Percentiles rank a stretch among this genome's conserved stretches.
These are phyloP conservation scores for Trichoderma citrinoviride DNA, from an alignment of 2,329 filamentous ascomycete genomes.

Conservation along the genomic window DNA sequence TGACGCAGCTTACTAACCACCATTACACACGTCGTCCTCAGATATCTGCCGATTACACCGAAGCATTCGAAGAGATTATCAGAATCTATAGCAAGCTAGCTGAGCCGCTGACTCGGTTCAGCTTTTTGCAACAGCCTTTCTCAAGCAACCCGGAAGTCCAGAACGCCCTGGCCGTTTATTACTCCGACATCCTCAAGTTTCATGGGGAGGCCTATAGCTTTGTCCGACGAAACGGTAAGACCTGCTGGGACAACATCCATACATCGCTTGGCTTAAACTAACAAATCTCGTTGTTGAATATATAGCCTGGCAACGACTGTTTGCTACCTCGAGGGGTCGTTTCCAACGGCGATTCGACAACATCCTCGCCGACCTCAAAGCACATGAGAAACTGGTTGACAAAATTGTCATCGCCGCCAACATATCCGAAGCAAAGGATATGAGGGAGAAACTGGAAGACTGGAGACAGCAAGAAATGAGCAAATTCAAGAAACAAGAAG, in stretches of 20 bases:
- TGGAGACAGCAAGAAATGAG: conserved; percentile 13
- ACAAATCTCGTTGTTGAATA: no score
- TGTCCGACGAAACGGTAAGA: conserved; percentile 36
- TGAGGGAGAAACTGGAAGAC: not conserved
- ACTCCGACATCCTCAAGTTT: conserved; percentile 49
- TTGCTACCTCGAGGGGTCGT: conserved; percentile 21
- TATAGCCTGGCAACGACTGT: conserved; percentile 27
- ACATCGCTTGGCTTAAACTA: no score
- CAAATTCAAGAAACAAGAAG: not conserved
- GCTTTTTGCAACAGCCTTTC: conserved; percentile 30
- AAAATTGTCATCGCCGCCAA: not conserved
- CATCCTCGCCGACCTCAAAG: conserved; percentile 8
- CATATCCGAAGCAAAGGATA: not conserved
- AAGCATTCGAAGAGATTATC: conserved; percentile 4
- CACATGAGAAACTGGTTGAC: conserved; percentile 12
- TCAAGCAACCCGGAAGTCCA: conserved; percentile 37
- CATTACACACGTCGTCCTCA: not conserved
- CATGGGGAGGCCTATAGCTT: conserved; percentile 48
- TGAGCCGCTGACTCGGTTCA: conserved; percentile 24
- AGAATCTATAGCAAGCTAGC: not conserved
- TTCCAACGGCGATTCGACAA: conserved; percentile 15
- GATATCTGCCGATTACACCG: not conserved
- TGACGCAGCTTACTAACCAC: no score
- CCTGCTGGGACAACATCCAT: no score
- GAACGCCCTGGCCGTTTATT: conserved; percentile 42